These are phyloP conservation scores for Zygoascus bituminiphila DNA, from an alignment of 805 yeast genomes.

Conservation along the genomic window DNA sequence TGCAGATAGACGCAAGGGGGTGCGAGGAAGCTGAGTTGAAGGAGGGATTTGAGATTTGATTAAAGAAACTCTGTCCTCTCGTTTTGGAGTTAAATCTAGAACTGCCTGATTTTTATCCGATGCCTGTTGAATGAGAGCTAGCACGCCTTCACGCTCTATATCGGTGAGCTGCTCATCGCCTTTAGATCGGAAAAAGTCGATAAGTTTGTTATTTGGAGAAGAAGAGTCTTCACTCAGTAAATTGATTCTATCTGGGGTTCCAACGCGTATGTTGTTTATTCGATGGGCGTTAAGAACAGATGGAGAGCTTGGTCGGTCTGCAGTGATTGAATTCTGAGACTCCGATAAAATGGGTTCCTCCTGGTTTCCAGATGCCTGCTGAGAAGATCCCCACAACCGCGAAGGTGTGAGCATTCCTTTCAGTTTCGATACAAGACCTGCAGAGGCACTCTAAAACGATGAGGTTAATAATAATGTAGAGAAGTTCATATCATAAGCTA, in stretches of 20 bases:
- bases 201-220: conserved; percentile 49
- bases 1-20: not conserved
- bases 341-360: not conserved
- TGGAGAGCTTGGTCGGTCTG: not conserved
- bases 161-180: conserved; percentile 70
- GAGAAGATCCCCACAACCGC: conserved; percentile 3
- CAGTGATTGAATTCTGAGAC: not conserved
- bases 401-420: conserved; percentile 10
- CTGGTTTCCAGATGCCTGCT: not conserved
- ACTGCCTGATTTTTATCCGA: not conserved
- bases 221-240: not conserved
- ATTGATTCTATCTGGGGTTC: not conserved
- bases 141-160: conserved; percentile 69
- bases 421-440: conserved; percentile 9
- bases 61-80: not conserved
- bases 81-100: not conserved
- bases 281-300: not conserved
- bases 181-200: conserved; percentile 61
- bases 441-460: too few relatives aligned
- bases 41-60: not conserved
- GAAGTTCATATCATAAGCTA: not conserved
- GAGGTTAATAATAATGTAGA: not conserved
- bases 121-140: conserved; percentile 16
- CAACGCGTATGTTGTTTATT: not conserved
- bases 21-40: not conserved